phyloP scores from a whole-genome alignment of 2,329 filamentous ascomycete species.

The Cladobotryum protrusum region DNA sequence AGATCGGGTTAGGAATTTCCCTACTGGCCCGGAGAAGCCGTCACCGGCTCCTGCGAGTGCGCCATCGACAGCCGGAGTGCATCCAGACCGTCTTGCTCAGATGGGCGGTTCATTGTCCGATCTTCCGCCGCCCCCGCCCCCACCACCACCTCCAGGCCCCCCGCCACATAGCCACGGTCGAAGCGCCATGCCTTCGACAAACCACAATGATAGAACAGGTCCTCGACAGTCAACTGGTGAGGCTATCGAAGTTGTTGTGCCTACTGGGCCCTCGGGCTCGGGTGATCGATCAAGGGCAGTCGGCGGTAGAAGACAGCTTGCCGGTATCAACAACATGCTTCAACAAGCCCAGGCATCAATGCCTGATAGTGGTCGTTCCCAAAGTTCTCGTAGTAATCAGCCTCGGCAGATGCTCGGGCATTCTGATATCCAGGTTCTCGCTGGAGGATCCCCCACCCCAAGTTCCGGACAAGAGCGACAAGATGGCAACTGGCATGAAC shows the following conservation, averaged over 20 bases:
- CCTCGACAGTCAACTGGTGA: conserved; percentile 20
- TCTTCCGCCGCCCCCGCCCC: conserved; percentile 17
- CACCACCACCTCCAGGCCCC: conserved; percentile 29
- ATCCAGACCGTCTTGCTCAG: conserved; percentile 46
- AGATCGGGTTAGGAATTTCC: conserved; percentile 38
- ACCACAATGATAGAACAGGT: conserved; percentile 27
- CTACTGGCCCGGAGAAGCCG: conserved; percentile 18
- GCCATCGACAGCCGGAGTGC: conserved; percentile 31
- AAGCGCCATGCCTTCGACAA: conserved; percentile 24
- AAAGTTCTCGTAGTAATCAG: conserved; percentile 29
- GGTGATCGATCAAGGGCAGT: conserved; percentile 30
- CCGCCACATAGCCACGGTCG: conserved; percentile 23
- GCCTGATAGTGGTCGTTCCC: conserved; percentile 31
- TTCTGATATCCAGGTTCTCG: conserved; percentile 52
- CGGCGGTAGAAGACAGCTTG: conserved; percentile 48
- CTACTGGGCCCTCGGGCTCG: conserved; percentile 28
- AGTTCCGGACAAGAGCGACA: conserved; percentile 45
- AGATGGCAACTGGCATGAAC: conserved; percentile 37
- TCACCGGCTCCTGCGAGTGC: conserved; percentile 20
- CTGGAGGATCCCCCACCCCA: conserved; percentile 45
- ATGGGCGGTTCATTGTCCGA: conserved; percentile 28
- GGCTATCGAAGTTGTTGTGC: conserved; percentile 24
- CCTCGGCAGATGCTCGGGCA: conserved; percentile 40
- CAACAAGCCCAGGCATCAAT: conserved; percentile 44
- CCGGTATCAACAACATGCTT: conserved; percentile 53